Conservation (phyloP, 2,329 filamentous ascomycete genomes). For the Rutstroemia sydowiana region DNA sequence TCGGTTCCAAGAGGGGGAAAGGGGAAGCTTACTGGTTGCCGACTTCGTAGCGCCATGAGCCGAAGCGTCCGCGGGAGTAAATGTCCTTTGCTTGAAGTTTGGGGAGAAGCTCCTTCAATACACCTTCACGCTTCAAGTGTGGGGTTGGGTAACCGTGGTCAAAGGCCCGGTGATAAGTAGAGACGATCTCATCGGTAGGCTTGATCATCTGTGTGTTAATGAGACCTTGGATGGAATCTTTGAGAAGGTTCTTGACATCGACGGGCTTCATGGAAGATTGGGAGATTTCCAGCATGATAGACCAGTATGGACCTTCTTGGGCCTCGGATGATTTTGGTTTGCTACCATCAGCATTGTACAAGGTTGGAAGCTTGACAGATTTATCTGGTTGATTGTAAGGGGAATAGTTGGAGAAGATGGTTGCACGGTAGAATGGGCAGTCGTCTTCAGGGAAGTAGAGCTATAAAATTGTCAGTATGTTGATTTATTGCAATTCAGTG, state of each 20-base stretch:
- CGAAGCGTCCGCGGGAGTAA: slow-evolving; percentile 92
- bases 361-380: slow-evolving; percentile 76
- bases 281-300: slow-evolving; percentile 98
- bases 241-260: slow-evolving; percentile 73
- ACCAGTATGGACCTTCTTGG: slow-evolving; percentile 95
- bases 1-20: not conserved
- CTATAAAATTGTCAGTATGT: slow-evolving; percentile 35
- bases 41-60: slow-evolving; percentile 95
- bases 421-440: slow-evolving; percentile 98
- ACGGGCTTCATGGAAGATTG: slow-evolving; percentile 95
- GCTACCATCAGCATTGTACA: slow-evolving; percentile 78
- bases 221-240: slow-evolving; percentile 89
- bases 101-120: slow-evolving; percentile 85
- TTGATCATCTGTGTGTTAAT: slow-evolving; percentile 97
- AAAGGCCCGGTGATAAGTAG: slow-evolving; percentile 95
- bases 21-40: slow-evolving; percentile 41
- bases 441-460: slow-evolving; percentile 99
- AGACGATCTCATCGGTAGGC: slow-evolving; percentile 88
- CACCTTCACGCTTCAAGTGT: slow-evolving; percentile 87
- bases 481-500: too few species aligned
- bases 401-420: slow-evolving; percentile 99
- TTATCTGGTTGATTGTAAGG: slow-evolving; percentile 91
- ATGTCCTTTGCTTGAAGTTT: slow-evolving; percentile 89
- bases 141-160: slow-evolving; percentile 98
- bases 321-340: slow-evolving; percentile 65